Evolutionary conservation across 2,329 filamentous ascomycete genomes (phyloP), one percentile per base, ranked within the genome.

Genomic region (Xylariales sp.): DNA sequence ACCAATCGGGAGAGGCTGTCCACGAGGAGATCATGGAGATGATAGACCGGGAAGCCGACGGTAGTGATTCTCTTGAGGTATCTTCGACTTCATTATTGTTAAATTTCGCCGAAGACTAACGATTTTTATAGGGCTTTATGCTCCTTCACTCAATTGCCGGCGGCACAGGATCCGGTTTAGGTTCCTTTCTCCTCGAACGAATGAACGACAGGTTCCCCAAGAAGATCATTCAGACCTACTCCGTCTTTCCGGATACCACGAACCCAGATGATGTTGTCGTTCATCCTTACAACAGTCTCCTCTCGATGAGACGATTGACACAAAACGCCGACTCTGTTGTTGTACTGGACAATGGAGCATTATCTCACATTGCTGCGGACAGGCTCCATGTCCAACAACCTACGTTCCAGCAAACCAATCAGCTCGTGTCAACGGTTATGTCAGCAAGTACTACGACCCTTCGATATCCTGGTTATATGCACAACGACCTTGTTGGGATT

Each of bases 11-110:
- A 73, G 94, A 97, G 80, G 86, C 87, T 52, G 93, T 99, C 23
- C 93, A 95, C 75, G 96, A 99, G 80, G 96, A 99, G 79, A 93
- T 99, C 64, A 93, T 99, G 86, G 97, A 99, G 80, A 99, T 99
- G 94, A 97, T 99, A 76, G 96, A 99, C 78, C 91, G 96, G 68
- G 96, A 99, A 80, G 96, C 97, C 16, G 96, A 99, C 80, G 97
- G 97, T 39, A 98, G 95, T 79, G 96, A 99, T 81, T 97, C 94
- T 60, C 86, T 99, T 3, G 96, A 99, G 85, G 91, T 92, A 79
- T 45, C 79, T 53, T 5, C 12, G 41, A 28, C 6, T 7, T 8
- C 12, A 4, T 1, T 34, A 1, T n/a, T 3, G 5, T 9, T 16
- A 12, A 16, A 49, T 16, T 32, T 41, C 5, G 30, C 18, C 41